Base-by-base conservation (phyloP, 805 yeast species). In the Metschnikowia reukaufii region DNA sequence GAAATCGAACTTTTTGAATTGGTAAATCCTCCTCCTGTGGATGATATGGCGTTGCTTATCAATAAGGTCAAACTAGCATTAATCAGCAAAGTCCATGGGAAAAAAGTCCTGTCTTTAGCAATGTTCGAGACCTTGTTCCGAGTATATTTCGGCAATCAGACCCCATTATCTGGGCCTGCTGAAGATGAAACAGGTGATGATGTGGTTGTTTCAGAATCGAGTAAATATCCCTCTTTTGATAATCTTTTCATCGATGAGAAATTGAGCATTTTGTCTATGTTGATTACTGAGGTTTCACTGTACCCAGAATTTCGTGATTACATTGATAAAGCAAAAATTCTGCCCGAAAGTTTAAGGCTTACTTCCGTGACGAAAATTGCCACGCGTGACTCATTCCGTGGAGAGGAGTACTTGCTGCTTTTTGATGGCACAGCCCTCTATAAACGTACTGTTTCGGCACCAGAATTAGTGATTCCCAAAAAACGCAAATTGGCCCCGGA, bases 1-100 rank as follows among this genome's bases (percentile, higher is more conserved):
- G 89, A 83, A 56, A 82, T 82, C 55, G 89, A 83, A 54, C 64
- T 83, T 12, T 65, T 81, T 33, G 56, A 64, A 47, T 56, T 66
- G 51, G 63, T 64, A 16, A 35, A 51, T 38, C 72, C 72, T 16
- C 64, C 65, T 9, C 72, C 70, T 0, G 48, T 66, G 16, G 69
- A 67, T 52, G 65, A 71, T 44, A 47, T 61, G 59, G 52, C 64
- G 13, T 49, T 71, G 38, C 65, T 81, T 42, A 56, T 73, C 12
- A 69, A 71, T 46, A 74, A 68, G 48, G 66, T 81, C 29, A 73
- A 78, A 43, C 50, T 64, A 7, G 72, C 73, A 21, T 61, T 78
- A 43, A 62, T 77, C 33, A 64, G 70, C 33, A 62, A 62, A 29
- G 59, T 78, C 20, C 73, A 68, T 36, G 76, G 73, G 44, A 56